Percentiles rank a stretch among this genome's conserved stretches.
phyloP scores from a whole-genome alignment of 176 grass and related monocot species.

The Sorghum bicolor region DNA sequence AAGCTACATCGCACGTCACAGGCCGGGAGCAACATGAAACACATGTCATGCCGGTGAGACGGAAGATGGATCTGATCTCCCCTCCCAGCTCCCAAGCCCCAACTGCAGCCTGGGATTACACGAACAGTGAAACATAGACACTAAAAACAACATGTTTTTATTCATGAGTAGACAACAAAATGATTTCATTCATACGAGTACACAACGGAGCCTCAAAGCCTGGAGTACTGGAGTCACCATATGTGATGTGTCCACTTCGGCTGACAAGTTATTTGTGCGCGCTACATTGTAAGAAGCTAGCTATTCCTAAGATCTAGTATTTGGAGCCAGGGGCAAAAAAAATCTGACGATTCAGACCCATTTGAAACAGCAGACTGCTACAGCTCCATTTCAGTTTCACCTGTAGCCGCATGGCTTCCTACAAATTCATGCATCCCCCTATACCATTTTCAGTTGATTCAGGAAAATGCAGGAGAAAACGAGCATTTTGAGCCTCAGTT shows the following conservation, averaged over 20 bases:
- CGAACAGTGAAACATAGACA: neutral
- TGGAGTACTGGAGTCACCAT: neutral
- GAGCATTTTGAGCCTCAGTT: neutral
- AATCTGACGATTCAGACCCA: neutral
- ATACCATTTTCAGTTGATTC: neutral
- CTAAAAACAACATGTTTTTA: neutral
- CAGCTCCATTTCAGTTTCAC: neutral
- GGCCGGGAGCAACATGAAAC: neutral
- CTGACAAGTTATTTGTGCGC: constrained; percentile 5
- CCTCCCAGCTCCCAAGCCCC: neutral
- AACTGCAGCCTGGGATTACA: neutral
- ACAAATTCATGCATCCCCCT: neutral
- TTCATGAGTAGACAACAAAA: neutral
- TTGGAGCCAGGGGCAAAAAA: neutral
- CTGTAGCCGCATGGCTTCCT: neutral
- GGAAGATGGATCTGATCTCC: neutral
- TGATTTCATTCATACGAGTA: neutral
- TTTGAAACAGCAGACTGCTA: neutral
- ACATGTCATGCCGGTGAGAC: neutral
- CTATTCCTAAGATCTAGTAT: constrained; percentile 13
- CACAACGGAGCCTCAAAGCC: neutral
- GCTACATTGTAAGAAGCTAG: neutral
- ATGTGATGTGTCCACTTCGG: neutral
- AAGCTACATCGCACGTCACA: no score
- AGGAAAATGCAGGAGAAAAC: neutral